Evolutionary conservation across 345 rosid species (phyloP).

Genomic region (Citrus mangshanensis): DNA sequence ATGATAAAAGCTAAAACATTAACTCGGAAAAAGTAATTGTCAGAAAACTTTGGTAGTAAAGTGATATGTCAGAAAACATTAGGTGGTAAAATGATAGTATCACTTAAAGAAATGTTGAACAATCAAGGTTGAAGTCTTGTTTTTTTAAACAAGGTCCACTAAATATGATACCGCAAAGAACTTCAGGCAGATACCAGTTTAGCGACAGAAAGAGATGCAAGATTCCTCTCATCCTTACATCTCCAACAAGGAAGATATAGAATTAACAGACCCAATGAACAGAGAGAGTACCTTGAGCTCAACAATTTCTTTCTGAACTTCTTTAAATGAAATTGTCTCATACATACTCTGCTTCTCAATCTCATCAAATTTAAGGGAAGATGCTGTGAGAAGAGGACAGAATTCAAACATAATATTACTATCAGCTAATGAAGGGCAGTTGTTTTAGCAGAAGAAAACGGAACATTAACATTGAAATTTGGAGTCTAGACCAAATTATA

Average conservation of each 20-base stretch:
- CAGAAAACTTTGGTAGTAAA: too few relatives aligned
- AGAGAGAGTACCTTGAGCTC: constrained; percentile 65
- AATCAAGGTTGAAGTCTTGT: not conserved
- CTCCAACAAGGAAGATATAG: constrained; percentile 7
- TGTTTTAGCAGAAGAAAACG: not conserved
- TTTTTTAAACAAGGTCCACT: not conserved
- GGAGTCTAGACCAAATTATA: not conserved
- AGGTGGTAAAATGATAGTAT: too few relatives aligned
- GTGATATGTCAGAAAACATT: too few relatives aligned
- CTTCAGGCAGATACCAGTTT: not conserved
- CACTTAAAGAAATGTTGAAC: not conserved
- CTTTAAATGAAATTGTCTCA: constrained; percentile 64
- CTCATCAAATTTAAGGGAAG: constrained; percentile 65
- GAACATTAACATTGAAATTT: not conserved
- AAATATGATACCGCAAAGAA: not conserved
- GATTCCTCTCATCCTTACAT: constrained; percentile 3
- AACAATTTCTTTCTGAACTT: constrained; percentile 57
- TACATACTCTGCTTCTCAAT: constrained; percentile 60
- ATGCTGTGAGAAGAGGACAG: constrained; percentile 54
- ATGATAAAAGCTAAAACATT: too few relatives aligned
- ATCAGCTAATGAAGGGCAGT: not conserved
- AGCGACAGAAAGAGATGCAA: not conserved
- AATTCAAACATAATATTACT: constrained; percentile 12
- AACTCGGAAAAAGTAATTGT: too few relatives aligned
- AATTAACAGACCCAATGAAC: not conserved